These are phyloP conservation scores for Pistacia integerrima DNA, from an alignment of 345 rosid species.

Conservation along the genomic window DNA sequence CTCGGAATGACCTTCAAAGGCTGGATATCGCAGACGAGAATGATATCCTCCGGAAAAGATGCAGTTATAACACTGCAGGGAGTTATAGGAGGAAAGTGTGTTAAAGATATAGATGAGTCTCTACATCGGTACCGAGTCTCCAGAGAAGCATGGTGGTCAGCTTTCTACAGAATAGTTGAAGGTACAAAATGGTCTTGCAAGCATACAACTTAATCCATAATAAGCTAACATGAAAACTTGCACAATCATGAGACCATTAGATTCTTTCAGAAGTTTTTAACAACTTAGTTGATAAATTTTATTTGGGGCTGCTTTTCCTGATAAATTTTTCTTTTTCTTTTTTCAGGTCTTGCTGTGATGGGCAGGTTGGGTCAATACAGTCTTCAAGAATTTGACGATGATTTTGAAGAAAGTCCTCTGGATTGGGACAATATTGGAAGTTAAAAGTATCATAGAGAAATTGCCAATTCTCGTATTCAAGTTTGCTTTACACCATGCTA, in stretches of 20 bases:
- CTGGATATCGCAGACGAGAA: constrained; percentile 35
- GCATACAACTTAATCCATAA: not conserved
- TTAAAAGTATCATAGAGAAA: constrained; percentile 12
- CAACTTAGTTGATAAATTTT: not conserved
- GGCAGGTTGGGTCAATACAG: constrained; percentile 47
- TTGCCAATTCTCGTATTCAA: not conserved
- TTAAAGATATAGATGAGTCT: constrained; percentile 40
- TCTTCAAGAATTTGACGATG: constrained; percentile 37
- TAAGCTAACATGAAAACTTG: not conserved
- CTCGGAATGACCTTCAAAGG: constrained; percentile 48
- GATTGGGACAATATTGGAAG: constrained; percentile 42
- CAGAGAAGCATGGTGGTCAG: constrained; percentile 60
- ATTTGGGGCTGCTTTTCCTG: not conserved
- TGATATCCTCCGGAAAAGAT: constrained; percentile 44
- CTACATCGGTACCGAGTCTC: constrained; percentile 43
- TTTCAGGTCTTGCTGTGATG: constrained; percentile 56
- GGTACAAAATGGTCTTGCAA: constrained; percentile 30
- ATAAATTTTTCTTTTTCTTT: not conserved
- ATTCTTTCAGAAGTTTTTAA: not conserved
- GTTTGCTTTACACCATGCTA: not conserved
- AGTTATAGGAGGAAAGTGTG: constrained; percentile 61
- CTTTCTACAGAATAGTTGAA: constrained; percentile 62
- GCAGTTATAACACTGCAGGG: constrained; percentile 50
- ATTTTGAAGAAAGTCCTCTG: constrained; percentile 30
- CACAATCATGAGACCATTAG: not conserved